Conservation (phyloP, 164 flowering plant species). For the Piper betle region DNA sequence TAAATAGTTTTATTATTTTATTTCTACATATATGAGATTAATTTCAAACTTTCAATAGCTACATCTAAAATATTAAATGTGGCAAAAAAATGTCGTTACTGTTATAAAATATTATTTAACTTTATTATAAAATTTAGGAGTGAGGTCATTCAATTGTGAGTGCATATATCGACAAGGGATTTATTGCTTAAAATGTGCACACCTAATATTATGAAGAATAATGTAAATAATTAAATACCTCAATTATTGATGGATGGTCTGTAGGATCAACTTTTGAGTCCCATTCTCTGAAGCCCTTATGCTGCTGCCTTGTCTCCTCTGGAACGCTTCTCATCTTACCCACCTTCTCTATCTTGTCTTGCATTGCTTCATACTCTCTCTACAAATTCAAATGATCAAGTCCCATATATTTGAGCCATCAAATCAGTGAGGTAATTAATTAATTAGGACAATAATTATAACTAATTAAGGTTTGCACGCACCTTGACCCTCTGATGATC, state of each 20-base stretch:
- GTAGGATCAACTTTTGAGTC: slow-evolving; percentile 12
- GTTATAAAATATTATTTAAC: no score
- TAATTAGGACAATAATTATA: not conserved
- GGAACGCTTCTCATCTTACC: slow-evolving; percentile 11
- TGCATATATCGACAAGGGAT: no score
- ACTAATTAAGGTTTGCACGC: not conserved
- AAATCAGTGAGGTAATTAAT: no score
- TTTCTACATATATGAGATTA: no score
- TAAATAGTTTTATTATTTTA: no score
- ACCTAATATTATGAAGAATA: not conserved
- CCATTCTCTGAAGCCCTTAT: slow-evolving; percentile 29
- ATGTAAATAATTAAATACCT: slow-evolving; percentile 10
- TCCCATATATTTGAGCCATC: not conserved
- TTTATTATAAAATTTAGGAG: no score
- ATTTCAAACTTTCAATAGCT: no score
- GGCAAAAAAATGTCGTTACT: no score
- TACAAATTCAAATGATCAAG: not conserved
- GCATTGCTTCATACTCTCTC: slow-evolving; percentile 22
- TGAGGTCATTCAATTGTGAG: no score
- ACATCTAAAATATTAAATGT: no score
- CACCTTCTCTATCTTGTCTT: slow-evolving; percentile 12
- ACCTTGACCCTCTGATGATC: slow-evolving; percentile 14
- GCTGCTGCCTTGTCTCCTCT: slow-evolving; percentile 10
- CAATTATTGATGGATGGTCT: slow-evolving; percentile 25
- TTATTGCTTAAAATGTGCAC: no score